Base-by-base conservation (phyloP, 169 alveolate species). In the Plasmodium sp. region DNA sequence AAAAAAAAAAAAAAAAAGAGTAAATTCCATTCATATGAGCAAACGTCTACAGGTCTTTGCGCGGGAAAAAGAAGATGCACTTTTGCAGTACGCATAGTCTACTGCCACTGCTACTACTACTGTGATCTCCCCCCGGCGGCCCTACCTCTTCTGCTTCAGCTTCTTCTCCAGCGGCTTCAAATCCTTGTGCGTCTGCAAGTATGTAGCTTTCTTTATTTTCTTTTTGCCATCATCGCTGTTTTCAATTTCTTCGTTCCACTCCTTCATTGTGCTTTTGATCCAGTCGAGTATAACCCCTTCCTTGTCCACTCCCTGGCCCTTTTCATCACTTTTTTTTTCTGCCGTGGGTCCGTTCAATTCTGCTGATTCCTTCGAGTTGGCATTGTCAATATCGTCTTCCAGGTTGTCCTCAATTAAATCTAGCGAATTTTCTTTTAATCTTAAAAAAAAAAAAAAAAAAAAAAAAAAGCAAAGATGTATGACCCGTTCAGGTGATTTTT, bases 211-310 rank as follows among this genome's bases (percentile, higher is more conserved):
- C 74, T 88, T 88, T 80, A 88, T 88, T 88, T 88, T 88, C 58
- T 88, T 88, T 39, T 88, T 88, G 73, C 54, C 31, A 31, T 88
- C 94, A 56, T 56, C 83, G 54, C 18, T 79, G 51, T 67, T 88
- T 31, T 88, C 94, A 73, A 88, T 88, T 88, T 88, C 94, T 88
- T 88, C 94, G 51, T 88, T 88, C 94, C 94, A 88, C 82, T 80
- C 94, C 74, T 88, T 88, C 94, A 88, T 88, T 62, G 94, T 88
- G 48, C 74, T 88, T 39, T 67, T 88, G 48, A 88, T 88, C 94
- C 94, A 88, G 3, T 88, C 90, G 33, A 27, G 75, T 80, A 88
- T 88, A 51, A 79, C 73, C 48, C 72, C 80, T 62, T 80, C 94
- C 71, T 88, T 88, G 83, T 88, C 83, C 54, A 80, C 41, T 80